Base-by-base conservation (phyloP, 208 protist genomes). In the Crithidia brevicula region DNA sequence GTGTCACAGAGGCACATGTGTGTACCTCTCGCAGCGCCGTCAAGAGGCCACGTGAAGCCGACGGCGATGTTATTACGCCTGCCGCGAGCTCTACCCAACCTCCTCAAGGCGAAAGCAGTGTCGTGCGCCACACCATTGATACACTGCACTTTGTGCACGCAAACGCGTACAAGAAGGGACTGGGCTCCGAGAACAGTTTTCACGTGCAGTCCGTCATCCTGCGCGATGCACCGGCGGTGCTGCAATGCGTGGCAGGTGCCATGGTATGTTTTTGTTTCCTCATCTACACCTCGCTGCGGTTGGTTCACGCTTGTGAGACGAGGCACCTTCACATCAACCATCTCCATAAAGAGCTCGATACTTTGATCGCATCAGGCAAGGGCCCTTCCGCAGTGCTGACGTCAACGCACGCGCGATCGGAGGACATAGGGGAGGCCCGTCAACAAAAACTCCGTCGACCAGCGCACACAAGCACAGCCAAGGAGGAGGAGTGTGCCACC, bases 91-190 rank as follows among this genome's bases (percentile, higher is more conserved):
- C n/a, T n/a, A n/a, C n/a, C n/a, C n/a, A n/a, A n/a, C n/a, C n/a
- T n/a, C n/a, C n/a, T n/a, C n/a, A n/a, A n/a, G 20, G 10, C n/a
- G 25, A 25, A 3, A 20, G 0, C 8, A 51, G 45, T 7, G 20
- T 3, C 3, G 18, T 36, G 20, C 6, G 4, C 23, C 58, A 69
- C 53, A 75, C 60, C 27, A 74, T 94, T 38, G 80, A 83, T 18
- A 91, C 85, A 0, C 73, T 94, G 68, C 88, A 94, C 53, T 94
- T 94, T 75, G 88, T 94, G 4, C 85, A 94, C 60, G 60, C 71
- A 28, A 77, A 89, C 56, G 82, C 82, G 11, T 74, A 89, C 46
- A 33, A 67, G 38, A 58, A 52, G 23, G 72, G 63, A 8, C 9
- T 43, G 3, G 77, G 72, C 0, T 62, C 53, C 20, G 72, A 79